These are phyloP conservation scores for Cercospora nicotianae DNA, from an alignment of 2,329 filamentous ascomycete species.

Conservation along the genomic window DNA sequence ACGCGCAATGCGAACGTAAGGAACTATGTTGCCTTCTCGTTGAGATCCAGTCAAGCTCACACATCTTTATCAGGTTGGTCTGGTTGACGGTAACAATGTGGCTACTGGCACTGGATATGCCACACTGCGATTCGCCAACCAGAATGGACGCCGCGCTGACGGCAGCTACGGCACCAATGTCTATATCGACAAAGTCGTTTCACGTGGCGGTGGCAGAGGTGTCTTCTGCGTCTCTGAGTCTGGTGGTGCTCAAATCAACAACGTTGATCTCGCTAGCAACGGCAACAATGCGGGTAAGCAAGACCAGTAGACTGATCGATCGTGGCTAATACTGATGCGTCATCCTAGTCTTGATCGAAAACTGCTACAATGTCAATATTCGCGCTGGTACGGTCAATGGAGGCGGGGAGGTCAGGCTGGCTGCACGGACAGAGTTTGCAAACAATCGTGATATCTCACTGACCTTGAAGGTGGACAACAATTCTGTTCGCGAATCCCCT, in stretches of 20 bases:
- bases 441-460: conserved; percentile 56
- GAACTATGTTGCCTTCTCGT: no score
- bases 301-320: not conserved
- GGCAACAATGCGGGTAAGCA: conserved; percentile 51
- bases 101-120: conserved; percentile 56
- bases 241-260: conserved; percentile 53
- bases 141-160: conserved; percentile 53
- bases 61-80: conserved; percentile 44
- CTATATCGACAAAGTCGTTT: conserved; percentile 54
- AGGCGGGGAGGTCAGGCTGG: conserved; percentile 57
- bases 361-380: conserved; percentile 59
- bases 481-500: conserved; percentile 54
- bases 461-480: conserved; percentile 52
- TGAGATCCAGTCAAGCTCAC: not conserved
- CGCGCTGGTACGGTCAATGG: conserved; percentile 54
- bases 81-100: conserved; percentile 59
- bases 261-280: conserved; percentile 54
- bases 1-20: conserved; percentile 49
- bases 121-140: conserved; percentile 59
- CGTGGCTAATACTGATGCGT: conserved; percentile 41
- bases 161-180: conserved; percentile 56
- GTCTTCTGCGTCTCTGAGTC: conserved; percentile 60
- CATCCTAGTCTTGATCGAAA: conserved; percentile 54
- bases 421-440: conserved; percentile 55
- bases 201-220: conserved; percentile 58